A percentile compares a stretch with the other conserved stretches of the same genome.
Conservation (phyloP, 768 basidiomycete species). For the Mycena vulgaris region DNA sequence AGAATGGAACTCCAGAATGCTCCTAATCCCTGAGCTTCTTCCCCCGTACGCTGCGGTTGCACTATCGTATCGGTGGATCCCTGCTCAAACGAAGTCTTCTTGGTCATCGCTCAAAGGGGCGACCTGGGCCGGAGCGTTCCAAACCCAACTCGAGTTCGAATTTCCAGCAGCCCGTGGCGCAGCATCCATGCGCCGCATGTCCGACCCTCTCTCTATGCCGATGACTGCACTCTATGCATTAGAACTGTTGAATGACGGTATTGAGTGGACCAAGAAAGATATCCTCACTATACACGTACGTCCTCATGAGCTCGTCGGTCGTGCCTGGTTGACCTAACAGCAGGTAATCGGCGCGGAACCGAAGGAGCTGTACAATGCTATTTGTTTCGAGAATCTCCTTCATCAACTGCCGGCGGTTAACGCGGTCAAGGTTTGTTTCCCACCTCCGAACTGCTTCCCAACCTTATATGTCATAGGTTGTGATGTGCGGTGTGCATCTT, state of each 20-base stretch:
- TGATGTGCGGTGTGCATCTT: slow-evolving; percentile 33
- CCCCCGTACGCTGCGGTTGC: background rate
- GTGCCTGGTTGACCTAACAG: background rate
- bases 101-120: slow-evolving; percentile 1
- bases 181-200: slow-evolving; percentile 29
- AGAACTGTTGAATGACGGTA: slow-evolving; percentile 46
- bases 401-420: slow-evolving; percentile 39
- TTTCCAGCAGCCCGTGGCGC: slow-evolving; percentile 5
- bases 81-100: background rate
- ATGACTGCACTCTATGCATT: slow-evolving; percentile 51
- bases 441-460: background rate
- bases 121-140: background rate
- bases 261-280: slow-evolving; percentile 47
- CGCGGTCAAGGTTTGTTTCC: slow-evolving; percentile 22
- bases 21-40: background rate
- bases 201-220: slow-evolving; percentile 48
- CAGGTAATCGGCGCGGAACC: slow-evolving; percentile 37
- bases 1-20: background rate
- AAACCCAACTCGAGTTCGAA: background rate
- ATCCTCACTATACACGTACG: slow-evolving; percentile 49
- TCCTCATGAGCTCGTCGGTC: background rate
- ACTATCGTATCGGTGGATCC: background rate
- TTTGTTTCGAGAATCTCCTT: slow-evolving; percentile 40
- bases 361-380: slow-evolving; percentile 20
- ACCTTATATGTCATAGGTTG: slow-evolving; percentile 14